Evolutionary conservation across 345 rosid species (phyloP).

Genomic region (Brassica cretica): DNA sequence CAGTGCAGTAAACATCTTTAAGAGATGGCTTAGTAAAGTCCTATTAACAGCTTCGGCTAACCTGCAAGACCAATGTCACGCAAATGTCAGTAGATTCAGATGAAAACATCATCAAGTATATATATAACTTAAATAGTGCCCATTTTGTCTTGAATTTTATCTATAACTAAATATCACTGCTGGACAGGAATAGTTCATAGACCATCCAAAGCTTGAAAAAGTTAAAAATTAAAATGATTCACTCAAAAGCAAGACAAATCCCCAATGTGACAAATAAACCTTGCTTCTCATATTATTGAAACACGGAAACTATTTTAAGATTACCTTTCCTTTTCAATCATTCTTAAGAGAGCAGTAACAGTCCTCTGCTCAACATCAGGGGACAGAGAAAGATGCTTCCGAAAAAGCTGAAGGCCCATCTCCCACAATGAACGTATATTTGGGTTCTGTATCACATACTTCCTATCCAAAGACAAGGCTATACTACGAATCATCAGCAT

Average conservation of each 20-base stretch:
- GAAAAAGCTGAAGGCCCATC: constrained; percentile 96
- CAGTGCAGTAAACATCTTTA: constrained; percentile 97
- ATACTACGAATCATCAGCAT: constrained; percentile 65
- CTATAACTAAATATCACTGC: not conserved
- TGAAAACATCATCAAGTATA: not conserved
- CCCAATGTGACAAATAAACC: not conserved
- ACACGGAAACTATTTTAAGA: not conserved
- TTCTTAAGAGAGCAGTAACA: not conserved
- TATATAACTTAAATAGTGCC: constrained; percentile 5
- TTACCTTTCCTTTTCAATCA: constrained; percentile 69
- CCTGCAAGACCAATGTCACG: constrained; percentile 50
- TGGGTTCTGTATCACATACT: constrained; percentile 86
- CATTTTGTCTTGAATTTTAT: not conserved
- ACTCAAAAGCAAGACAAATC: constrained; percentile 9
- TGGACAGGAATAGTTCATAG: constrained; percentile 1
- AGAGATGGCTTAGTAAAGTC: constrained; percentile 86
- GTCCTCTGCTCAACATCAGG: constrained; percentile 1
- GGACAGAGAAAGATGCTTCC: constrained; percentile 41
- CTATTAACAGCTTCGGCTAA: constrained; percentile 93
- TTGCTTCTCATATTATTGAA: not conserved
- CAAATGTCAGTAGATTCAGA: constrained; percentile 6
- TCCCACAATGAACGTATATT: constrained; percentile 91
- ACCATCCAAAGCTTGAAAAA: constrained; percentile 4
- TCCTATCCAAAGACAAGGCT: constrained; percentile 93
- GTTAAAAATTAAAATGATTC: not conserved